Base-by-base conservation (phyloP, 1,284 basidiomycete genomes). In the Moesziomyces sp. region DNA sequence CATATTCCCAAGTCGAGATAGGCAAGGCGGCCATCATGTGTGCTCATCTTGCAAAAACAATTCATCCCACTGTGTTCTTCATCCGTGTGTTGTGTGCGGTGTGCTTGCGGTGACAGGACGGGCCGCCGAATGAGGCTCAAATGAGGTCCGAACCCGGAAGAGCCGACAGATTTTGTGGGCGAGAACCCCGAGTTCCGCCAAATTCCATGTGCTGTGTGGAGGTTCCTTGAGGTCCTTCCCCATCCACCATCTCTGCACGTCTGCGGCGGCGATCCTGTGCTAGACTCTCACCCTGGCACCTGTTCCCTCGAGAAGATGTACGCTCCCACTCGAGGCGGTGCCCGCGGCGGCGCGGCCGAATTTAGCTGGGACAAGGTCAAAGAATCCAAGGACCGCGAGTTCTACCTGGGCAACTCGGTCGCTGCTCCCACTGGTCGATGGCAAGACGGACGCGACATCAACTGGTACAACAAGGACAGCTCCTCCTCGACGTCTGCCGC, bases 391-490 rank as follows among this genome's bases (percentile, higher is more conserved):
- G 68, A 83, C 35, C 79, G 81, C 46, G 82, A 84, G 35, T 76
- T 79, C 59, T 84, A 84, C 54, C 72, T 84, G 11, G 82, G 82
- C 53, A 76, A 83, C 57, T 80, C 80, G 21, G 73, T 84, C 40
- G 71, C 73, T n/a, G 82, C 81, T 13, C 77, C 82, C 14, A 78
- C 76, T 5, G 82, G 82, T 3, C 73, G 82, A 11, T 84, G 82
- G 82, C 79, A 79, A 44, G 74, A 79, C 40, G 79, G 79, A 18
- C 60, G 75, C 18, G 82, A 84, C 58, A 80, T 84, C 54, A 76
- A 74, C 30, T 84, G 82, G 82, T 84, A 83, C 68, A 83, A 79
- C 71, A 81, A 78, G 42, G 79, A 80, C 45, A 61, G 57, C 30
- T 21, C 45, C 5, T 50, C 42, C 21, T 54, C 47, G 21, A 38